Percentiles rank a stretch among this genome's conserved stretches.
These are phyloP conservation scores for Pneumocystis wakefieldiae DNA, from an alignment of 1,139 yeast species.

Conservation along the genomic window DNA sequence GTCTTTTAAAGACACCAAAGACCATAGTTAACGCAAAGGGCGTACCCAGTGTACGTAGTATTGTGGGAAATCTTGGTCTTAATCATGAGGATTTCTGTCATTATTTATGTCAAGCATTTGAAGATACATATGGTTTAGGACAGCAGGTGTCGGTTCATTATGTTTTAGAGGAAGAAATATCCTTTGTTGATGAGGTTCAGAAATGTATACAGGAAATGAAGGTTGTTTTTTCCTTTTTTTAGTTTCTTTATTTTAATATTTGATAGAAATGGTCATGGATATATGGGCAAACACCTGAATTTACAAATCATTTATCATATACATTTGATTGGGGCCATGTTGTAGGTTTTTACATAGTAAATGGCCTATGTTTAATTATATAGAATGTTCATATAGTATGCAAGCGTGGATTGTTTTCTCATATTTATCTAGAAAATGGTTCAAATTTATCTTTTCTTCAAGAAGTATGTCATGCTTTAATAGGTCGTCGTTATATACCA, in stretches of 20 bases:
- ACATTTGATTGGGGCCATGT: background rate
- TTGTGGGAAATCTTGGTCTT: constrained; percentile 50
- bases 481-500: background rate
- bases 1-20: constrained; percentile 38
- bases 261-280: constrained; percentile 53
- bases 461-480: background rate
- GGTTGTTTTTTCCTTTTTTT: constrained; percentile 2
- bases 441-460: background rate
- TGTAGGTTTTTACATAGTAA: background rate
- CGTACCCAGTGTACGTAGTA: constrained; percentile 64
- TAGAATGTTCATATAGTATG: background rate
- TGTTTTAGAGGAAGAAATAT: constrained; percentile 10
- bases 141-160: constrained; percentile 6
- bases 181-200: background rate
- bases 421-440: background rate
- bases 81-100: constrained; percentile 34
- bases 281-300: constrained; percentile 56
- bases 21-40: constrained; percentile 35
- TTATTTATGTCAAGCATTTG: constrained; percentile 35
- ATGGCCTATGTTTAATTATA: background rate
- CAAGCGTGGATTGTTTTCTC: background rate
- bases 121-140: constrained; percentile 24
- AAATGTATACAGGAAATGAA: background rate
- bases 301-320: constrained; percentile 28
- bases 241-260: background rate